Conservation (phyloP, 768 basidiomycete species). For the Auricularia heimuer region DNA sequence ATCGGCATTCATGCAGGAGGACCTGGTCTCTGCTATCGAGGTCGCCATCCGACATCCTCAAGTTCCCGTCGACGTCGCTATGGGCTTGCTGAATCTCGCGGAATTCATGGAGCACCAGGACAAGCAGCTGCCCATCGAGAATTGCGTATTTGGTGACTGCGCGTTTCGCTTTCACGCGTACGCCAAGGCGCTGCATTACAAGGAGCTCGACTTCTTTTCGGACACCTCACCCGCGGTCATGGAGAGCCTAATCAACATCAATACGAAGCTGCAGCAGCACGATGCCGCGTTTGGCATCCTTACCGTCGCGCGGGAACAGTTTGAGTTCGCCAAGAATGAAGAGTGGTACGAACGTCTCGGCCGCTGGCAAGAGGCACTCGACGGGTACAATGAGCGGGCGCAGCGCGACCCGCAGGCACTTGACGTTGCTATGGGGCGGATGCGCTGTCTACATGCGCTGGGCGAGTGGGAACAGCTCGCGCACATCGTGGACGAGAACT, state of each 20-base stretch:
- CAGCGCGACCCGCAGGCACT: slow-evolving; percentile 27
- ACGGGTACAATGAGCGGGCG: slow-evolving; percentile 25
- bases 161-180: slow-evolving; percentile 37
- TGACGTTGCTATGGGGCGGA: slow-evolving; percentile 20
- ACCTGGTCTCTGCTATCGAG: slow-evolving; percentile 33
- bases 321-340: slow-evolving; percentile 24
- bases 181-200: slow-evolving; percentile 42
- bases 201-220: slow-evolving; percentile 36
- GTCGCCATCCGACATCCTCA: slow-evolving; percentile 20
- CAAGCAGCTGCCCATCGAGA: slow-evolving; percentile 34
- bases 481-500: slow-evolving; percentile 31
- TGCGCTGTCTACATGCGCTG: slow-evolving; percentile 37
- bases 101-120: slow-evolving; percentile 46
- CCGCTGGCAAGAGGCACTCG: slow-evolving; percentile 37
- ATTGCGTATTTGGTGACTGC: slow-evolving; percentile 33
- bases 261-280: slow-evolving; percentile 37
- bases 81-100: slow-evolving; percentile 35
- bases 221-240: slow-evolving; percentile 29
- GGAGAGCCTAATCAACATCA: slow-evolving; percentile 39
- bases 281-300: slow-evolving; percentile 35
- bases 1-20: slow-evolving; percentile 24
- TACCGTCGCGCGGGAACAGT: slow-evolving; percentile 28
- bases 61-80: slow-evolving; percentile 30
- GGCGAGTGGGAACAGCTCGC: slow-evolving; percentile 41
- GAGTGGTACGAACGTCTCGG: slow-evolving; percentile 41